Base-by-base conservation (phyloP, 495 filamentous ascomycete species). In the Aspergillus biplanus region DNA sequence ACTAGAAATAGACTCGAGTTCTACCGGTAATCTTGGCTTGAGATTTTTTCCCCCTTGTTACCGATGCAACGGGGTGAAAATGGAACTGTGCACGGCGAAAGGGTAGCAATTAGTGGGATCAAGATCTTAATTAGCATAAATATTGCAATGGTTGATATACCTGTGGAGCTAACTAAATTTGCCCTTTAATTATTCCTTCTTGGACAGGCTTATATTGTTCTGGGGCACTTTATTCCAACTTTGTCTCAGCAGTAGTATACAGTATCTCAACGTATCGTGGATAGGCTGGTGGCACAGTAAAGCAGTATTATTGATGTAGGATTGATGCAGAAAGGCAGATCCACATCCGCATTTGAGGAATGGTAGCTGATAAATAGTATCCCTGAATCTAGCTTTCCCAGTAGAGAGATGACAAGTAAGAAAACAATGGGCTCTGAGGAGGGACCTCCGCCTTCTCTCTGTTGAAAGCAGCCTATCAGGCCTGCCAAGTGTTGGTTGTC, bases 1-100 rank as follows among this genome's bases (percentile, higher is more conserved):
- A 72, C 52, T 37, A 44, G 2, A n/a, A 52, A 52, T 54, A 85
- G 81, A 39, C 80, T 80, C 67, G 83, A 86, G 65, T 86, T 86
- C 75, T 86, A 86, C 75, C 80, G 80, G 65, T 85, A 80, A 73
- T 70, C 52, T 37, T 42, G 31, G 7, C 18, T 15, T 16, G 50
- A 16, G 54, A 8, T 49, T 16, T 61, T 27, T 47, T 27, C 2
- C 2, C 2, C 21, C 2, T 27, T 27, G 21, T 27, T 27, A 27
- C 21, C 21, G 21, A 27, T 27, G 21, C 58, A 49, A 42, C 56
- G 47, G 53, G 56, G 34, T 71, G 67, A 64, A 56, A 61, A 58
- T 66, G 53, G 58, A 56, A 59, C 62, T 65, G 33, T 49, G 44
- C 64, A 65, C 71, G 71, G 63, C 67, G 63, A 69, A 70, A 60